phyloP scores from a whole-genome alignment of 116 monocot genomes.

The Zostera marina region DNA sequence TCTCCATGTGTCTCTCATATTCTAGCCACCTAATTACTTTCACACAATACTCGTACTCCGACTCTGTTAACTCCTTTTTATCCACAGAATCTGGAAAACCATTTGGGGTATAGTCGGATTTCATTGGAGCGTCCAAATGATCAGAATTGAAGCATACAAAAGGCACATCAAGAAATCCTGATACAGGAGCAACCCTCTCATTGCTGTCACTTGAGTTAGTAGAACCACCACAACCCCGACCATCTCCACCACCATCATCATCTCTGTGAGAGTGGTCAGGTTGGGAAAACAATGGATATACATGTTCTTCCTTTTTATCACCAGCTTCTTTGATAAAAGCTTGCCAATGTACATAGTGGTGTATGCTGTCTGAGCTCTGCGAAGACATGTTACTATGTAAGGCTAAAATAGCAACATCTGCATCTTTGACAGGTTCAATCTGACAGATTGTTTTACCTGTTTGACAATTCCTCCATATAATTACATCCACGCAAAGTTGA shows the following conservation, averaged over 20 bases:
- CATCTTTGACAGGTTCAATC: slow-evolving; percentile 46
- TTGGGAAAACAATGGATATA: slow-evolving; percentile 13
- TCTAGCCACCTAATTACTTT: slow-evolving; percentile 81
- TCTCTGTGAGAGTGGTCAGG: slow-evolving; percentile 42
- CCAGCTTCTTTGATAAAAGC: neutral
- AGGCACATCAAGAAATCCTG: slow-evolving; percentile 14
- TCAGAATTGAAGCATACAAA: slow-evolving; percentile 28
- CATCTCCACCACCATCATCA: no score
- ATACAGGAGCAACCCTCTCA: slow-evolving; percentile 7
- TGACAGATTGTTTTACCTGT: slow-evolving; percentile 30
- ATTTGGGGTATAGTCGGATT: slow-evolving; percentile 17
- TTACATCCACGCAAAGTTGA: neutral
- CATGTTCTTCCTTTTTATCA: slow-evolving; percentile 5
- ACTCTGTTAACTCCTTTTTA: slow-evolving; percentile 29
- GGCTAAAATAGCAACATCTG: slow-evolving; percentile 34
- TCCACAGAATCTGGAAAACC: slow-evolving; percentile 21
- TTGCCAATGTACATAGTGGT: neutral
- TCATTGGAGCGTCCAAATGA: slow-evolving; percentile 24
- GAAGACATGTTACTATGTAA: slow-evolving; percentile 16
- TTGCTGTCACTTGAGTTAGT: slow-evolving; percentile 18
- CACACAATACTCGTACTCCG: slow-evolving; percentile 73
- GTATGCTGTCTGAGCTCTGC: slow-evolving; percentile 3
- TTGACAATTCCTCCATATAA: neutral
- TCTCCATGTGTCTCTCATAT: slow-evolving; percentile 72
- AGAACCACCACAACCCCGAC: no score